Evolutionary conservation across 371 early-diverging fungal species (phyloP), one percentile per base, ranked within the genome.

Genomic region (Saksenaea oblongispora): DNA sequence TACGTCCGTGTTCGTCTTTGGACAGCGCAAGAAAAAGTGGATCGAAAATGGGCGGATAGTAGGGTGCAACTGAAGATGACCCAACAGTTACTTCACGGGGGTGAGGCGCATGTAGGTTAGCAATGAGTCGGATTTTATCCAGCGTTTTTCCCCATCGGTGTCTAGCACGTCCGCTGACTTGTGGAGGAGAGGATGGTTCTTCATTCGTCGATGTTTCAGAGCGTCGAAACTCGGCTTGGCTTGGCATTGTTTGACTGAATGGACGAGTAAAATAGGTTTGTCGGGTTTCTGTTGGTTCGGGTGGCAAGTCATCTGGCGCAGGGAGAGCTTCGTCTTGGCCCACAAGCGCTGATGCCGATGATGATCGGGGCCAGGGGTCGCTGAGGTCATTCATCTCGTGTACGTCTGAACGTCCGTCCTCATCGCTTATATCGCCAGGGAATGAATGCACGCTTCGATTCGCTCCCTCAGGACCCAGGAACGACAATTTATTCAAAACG

Each of bases 91-190:
- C 24, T 42, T 41, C 26, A 28, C 9, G 34, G 56, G 54, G 14
- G 39, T 60, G 56, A 56, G 34, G 56, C 51, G 57, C 31, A 37
- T 67, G 64, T 13, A 81, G n/a, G 11, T 76, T 78, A 28, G 78
- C 61, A 47, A 81, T 76, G 26, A 81, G 63, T 17, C 75, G 65
- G 4, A 81, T 69, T 61, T 76, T 78, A 44, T 76, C 81, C 10
- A 81, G 54, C 5, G 81, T 78, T 36, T 81, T 81, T 8, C 66
- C 67, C 82, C 82, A 81, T 24, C 75, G 62, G 18, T 63, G 64
- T 27, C 64, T 74, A 5, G 73, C 82, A 27, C 58, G 62, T n/a
- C 39, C 61, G 9, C 41, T 60, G 11, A 28, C 14, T 17, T 28
- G 42, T 8, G 66, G 41, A 39, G 67, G 53, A 31, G 42, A 35